Evolutionary conservation across 768 basidiomycete genomes (phyloP), one percentile per base, ranked within the genome.

Genomic region (Lactarius hatsudake): DNA sequence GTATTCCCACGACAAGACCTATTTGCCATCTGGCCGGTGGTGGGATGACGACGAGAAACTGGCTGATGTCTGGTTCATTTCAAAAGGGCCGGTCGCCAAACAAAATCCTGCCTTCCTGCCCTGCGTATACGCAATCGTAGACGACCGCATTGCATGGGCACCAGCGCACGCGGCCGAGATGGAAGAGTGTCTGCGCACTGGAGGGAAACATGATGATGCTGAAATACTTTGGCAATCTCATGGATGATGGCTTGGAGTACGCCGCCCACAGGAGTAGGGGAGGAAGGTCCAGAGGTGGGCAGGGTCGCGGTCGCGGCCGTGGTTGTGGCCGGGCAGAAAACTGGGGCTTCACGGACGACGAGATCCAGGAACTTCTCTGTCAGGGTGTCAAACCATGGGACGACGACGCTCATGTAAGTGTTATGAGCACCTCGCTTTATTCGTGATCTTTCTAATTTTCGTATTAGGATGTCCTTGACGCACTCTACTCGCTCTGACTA

Each of bases 371-470:
- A 60, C 73, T 81, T 10, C 13, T 78, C 10, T 73, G 60, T 40
- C 76, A 81, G 3, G 80, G 80, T 1, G 78, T 82, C 3, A 82
- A 77, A 59, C 80, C 81, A 8, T 81, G 81, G 80, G 81, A 83
- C 17, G 78, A 80, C 5, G 77, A 81, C 70, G 79, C 81, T 56
- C 66, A 72, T 67, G 81, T 81, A 65, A 23, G 79, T 73, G 8
- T 51, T 38, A 12, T 38, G 1, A 8, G 45, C 26, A 7, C 4
- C 30, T 9, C 8, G 54, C 13, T 56, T 26, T 55, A 18, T 30
- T 28, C 18, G 30, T 17, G 5, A 6, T 20, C 12, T 45, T 51
- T n/a, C 59, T 54, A 15, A 56, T 26, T 40, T 59, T 32, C 13
- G 26, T 2, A 2, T 40, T 36, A 69, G 68, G 68, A 61, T 38